phyloP scores from a whole-genome alignment of 148 eudicot species.

The Fagopyrum tataricum region DNA sequence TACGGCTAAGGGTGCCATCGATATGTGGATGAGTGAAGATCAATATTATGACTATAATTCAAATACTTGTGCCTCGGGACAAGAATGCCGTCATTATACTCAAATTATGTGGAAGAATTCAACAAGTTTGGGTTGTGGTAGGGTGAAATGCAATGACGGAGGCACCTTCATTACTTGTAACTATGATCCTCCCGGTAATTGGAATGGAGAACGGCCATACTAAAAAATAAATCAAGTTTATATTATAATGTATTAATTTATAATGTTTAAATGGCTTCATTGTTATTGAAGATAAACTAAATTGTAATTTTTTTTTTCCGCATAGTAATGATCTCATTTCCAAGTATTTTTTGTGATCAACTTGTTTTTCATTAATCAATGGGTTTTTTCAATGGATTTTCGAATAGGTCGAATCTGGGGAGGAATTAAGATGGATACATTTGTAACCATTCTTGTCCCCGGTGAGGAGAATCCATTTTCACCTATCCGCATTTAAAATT shows the following conservation, averaged over 20 bases:
- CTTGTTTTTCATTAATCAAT: too few relatives aligned
- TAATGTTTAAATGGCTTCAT: background rate
- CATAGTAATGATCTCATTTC: too few relatives aligned
- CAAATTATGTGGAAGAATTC: conserved; percentile 44
- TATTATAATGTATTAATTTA: background rate
- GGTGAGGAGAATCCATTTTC: too few relatives aligned
- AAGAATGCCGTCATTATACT: conserved; percentile 34
- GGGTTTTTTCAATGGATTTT: too few relatives aligned
- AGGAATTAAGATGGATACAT: too few relatives aligned
- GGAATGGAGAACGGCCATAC: conserved; percentile 28
- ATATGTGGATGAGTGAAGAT: conserved; percentile 19
- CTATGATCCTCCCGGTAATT: conserved; percentile 49
- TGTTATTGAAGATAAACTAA: too few relatives aligned
- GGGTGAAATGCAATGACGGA: conserved; percentile 27
- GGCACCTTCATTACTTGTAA: conserved; percentile 30
- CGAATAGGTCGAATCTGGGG: too few relatives aligned
- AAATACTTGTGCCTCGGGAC: background rate
- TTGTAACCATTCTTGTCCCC: too few relatives aligned
- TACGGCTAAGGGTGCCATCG: conserved; percentile 11
- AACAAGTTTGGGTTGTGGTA: conserved; percentile 38
- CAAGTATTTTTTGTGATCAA: too few relatives aligned
- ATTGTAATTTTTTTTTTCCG: too few relatives aligned
- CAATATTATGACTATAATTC: conserved; percentile 8
- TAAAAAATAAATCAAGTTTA: background rate
- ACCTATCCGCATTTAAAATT: too few relatives aligned